Evolutionary conservation across 1,284 basidiomycete species (phyloP), one percentile per base, ranked within the genome.

Genomic region (Ustilago nuda): DNA sequence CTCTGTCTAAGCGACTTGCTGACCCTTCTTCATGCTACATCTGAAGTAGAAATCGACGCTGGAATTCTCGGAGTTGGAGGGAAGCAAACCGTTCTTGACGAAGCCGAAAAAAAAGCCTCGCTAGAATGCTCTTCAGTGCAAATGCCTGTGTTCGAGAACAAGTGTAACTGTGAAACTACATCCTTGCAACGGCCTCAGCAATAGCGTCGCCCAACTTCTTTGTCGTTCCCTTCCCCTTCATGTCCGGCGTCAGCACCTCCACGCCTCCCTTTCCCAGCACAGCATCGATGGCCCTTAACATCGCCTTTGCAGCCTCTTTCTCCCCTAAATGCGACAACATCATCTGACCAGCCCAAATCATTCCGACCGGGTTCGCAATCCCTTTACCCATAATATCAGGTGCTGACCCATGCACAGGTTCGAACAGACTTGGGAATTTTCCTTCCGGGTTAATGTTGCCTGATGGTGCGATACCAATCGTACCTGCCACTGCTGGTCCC

Each of bases 311-410:
- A 0, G 89, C 89, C 39, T 89, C 86, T 59, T 86, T 87, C 82
- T 89, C 88, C 8, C 89, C 89, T 9, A 90, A 84, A 83, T 89
- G 87, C 55, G 88, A 86, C 61, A 90, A 76, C 88, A 90, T 89
- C 88, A 89, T 89, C 68, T 88, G 87, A 7, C 88, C 89, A 0
- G 89, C 88, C 90, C 89, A 90, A 67, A 91, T 89, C 87, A 89
- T 89, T 0, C 80, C 86, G 50, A 87, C 82, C 1, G 86, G 87
- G 66, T 87, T 87, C 17, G 86, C 82, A 76, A 84, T 67, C 0
- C 66, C 74, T 50, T 66, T 68, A 8, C 75, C 71, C 56, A 64
- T 67, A 27, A 78, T 76, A 32, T 72, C 65, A 9, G 66, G 68
- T 15, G 76, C 71, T 8, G 69, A 74, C 5, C 74, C 69, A 54